phyloP scores from a whole-genome alignment of 2,329 filamentous ascomycete genomes.

The Clonostachys rosea region DNA sequence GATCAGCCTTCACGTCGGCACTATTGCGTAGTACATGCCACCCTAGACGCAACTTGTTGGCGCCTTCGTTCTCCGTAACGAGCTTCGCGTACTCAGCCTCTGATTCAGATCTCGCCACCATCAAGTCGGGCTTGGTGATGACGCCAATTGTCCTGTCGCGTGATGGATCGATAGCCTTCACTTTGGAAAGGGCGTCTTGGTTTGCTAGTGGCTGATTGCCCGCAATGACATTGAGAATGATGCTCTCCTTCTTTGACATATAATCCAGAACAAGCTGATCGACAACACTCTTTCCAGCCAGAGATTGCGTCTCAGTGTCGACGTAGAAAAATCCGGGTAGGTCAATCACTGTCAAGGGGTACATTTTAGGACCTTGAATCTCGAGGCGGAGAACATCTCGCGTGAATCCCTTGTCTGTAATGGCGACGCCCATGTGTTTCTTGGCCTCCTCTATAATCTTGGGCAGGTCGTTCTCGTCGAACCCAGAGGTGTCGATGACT shows the following conservation, averaged over 20 bases:
- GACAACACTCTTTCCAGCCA: constrained; percentile 20
- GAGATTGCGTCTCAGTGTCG: constrained; percentile 21
- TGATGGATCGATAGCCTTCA: constrained; percentile 32
- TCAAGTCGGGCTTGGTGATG: constrained; percentile 49
- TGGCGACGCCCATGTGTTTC: constrained; percentile 38
- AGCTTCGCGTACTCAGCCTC: too few relatives aligned
- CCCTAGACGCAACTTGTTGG: constrained; percentile 27
- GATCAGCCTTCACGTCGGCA: constrained; percentile 13
- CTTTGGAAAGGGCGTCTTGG: constrained; percentile 43
- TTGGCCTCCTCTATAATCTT: constrained; percentile 47
- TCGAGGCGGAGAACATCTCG: constrained; percentile 40
- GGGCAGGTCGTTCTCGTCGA: constrained; percentile 32
- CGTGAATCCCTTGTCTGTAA: constrained; percentile 26
- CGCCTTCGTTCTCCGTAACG: constrained; percentile 16
- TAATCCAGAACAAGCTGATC: constrained; percentile 40
- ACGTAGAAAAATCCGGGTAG: constrained; percentile 40
- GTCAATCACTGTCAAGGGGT: constrained; percentile 48
- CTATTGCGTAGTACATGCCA: constrained; percentile 48
- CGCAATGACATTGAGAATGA: constrained; percentile 51
- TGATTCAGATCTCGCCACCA: constrained; percentile 12
- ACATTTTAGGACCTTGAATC: constrained; percentile 33
- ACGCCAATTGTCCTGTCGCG: constrained; percentile 47
- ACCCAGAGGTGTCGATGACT: constrained; percentile 23
- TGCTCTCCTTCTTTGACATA: constrained; percentile 51
- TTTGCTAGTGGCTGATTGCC: constrained; percentile 44